Conservation (phyloP, 1,284 basidiomycete genomes). For the Schizopora paradoxa region DNA sequence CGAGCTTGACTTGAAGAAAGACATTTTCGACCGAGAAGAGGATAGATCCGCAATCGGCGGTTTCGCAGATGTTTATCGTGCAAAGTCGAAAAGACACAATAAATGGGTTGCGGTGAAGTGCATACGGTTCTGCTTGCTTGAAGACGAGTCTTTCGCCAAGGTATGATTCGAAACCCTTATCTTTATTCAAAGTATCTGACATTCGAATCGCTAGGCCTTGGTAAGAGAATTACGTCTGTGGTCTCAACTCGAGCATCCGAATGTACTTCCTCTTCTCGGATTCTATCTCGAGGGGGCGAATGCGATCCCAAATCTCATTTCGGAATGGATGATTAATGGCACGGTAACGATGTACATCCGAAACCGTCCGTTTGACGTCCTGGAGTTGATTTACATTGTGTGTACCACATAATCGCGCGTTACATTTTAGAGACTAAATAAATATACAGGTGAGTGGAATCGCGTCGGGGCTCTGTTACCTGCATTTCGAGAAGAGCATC, state of each 20-base stretch:
- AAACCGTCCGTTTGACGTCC: background rate
- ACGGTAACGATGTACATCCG: constrained; percentile 3
- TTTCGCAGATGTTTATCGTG: no score
- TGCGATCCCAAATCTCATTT: constrained; percentile 5
- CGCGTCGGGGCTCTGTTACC: background rate
- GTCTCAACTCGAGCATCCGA: constrained; percentile 11
- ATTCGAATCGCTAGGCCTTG: background rate
- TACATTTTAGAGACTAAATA: background rate
- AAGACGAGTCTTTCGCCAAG: background rate
- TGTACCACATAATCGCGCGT: background rate
- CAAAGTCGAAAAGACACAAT: no score
- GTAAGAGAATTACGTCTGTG: no score
- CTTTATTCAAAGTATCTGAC: no score
- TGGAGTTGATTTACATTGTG: constrained; percentile 5
- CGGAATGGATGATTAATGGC: constrained; percentile 11
- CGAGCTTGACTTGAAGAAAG: no score
- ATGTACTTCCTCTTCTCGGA: constrained; percentile 8
- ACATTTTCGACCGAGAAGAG: no score
- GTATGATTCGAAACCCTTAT: background rate
- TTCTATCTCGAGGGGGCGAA: constrained; percentile 1
- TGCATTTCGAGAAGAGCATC: background rate
- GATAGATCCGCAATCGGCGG: no score
- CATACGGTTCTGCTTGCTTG: constrained; percentile 4
- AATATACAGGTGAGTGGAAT: background rate
- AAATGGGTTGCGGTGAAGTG: constrained; percentile 16